phyloP scores from a whole-genome alignment of 2,329 filamentous ascomycete genomes.

The Paecilomyces fulvus region DNA sequence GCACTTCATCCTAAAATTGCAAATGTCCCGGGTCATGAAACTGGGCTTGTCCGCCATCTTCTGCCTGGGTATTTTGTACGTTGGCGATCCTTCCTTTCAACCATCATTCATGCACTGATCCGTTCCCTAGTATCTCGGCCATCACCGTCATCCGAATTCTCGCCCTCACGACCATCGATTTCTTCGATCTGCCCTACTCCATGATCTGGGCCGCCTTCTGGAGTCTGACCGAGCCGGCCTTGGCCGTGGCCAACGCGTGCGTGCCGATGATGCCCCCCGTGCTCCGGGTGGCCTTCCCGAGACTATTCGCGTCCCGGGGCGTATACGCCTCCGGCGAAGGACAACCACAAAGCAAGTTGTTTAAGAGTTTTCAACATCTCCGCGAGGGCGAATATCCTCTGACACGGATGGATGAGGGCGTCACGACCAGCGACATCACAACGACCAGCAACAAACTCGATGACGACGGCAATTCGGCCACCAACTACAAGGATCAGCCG shows the following conservation, averaged over 20 bases:
- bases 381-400: no score
- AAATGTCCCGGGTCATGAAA: slow-evolving; percentile 15
- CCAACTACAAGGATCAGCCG: no score
- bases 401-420: no score
- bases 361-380: no score
- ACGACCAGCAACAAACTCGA: no score
- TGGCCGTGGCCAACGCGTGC: slow-evolving; percentile 15
- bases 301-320: no score
- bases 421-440: no score
- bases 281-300: no score
- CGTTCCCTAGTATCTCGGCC: slow-evolving; percentile 12
- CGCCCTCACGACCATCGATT: slow-evolving; percentile 14
- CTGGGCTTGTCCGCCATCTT: slow-evolving; percentile 15
- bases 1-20: slow-evolving; percentile 17
- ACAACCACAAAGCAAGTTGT: no score
- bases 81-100: neutral
- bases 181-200: slow-evolving; percentile 14
- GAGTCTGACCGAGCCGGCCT: slow-evolving; percentile 17
- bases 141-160: slow-evolving; percentile 17
- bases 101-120: no score
- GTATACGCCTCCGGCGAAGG: no score
- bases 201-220: slow-evolving; percentile 17
- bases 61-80: slow-evolving; percentile 16
- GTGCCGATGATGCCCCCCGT: slow-evolving; percentile 16
- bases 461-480: no score